Evolutionary conservation across 176 grass and related monocot species (phyloP).

Genomic region (Lolium rigidum): DNA sequence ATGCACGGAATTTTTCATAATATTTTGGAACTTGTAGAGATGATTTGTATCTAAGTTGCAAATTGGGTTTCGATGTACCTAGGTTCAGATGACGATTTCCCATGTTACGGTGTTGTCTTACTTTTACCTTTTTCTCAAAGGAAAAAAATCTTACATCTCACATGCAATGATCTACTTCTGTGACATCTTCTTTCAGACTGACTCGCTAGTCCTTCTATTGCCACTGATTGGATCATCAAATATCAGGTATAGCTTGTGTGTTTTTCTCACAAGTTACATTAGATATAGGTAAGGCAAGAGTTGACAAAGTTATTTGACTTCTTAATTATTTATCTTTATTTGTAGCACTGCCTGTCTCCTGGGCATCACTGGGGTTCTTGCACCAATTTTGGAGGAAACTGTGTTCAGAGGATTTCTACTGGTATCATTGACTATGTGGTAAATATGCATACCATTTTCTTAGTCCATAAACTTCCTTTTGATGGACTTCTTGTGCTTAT

Average conservation of each 20-base stretch:
- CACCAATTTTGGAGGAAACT: slow-evolving; percentile 93
- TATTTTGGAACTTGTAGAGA: background rate
- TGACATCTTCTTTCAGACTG: slow-evolving; percentile 68
- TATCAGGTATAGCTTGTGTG: slow-evolving; percentile 59
- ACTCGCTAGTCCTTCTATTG: slow-evolving; percentile 76
- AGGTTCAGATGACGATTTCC: background rate
- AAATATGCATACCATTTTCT: slow-evolving; percentile 25
- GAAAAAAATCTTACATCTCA: background rate
- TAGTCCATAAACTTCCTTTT: slow-evolving; percentile 15
- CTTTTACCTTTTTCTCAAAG: slow-evolving; percentile 14
- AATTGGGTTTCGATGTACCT: background rate
- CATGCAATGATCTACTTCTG: slow-evolving; percentile 29
- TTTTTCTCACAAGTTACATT: slow-evolving; percentile 31
- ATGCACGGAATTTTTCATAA: background rate
- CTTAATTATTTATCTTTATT: slow-evolving; percentile 18
- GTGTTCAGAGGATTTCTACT: slow-evolving; percentile 95
- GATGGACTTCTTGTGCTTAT: background rate
- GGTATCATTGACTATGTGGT: slow-evolving; percentile 92
- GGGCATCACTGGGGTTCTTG: slow-evolving; percentile 84
- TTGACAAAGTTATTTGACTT: slow-evolving; percentile 36
- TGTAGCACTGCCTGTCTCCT: slow-evolving; percentile 81
- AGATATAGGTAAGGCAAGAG: background rate
- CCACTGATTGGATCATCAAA: slow-evolving; percentile 88
- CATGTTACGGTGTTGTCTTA: slow-evolving; percentile 1
- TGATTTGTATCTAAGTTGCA: background rate